These are phyloP conservation scores for Galerina marginata DNA, from an alignment of 768 basidiomycete genomes.

Conservation along the genomic window DNA sequence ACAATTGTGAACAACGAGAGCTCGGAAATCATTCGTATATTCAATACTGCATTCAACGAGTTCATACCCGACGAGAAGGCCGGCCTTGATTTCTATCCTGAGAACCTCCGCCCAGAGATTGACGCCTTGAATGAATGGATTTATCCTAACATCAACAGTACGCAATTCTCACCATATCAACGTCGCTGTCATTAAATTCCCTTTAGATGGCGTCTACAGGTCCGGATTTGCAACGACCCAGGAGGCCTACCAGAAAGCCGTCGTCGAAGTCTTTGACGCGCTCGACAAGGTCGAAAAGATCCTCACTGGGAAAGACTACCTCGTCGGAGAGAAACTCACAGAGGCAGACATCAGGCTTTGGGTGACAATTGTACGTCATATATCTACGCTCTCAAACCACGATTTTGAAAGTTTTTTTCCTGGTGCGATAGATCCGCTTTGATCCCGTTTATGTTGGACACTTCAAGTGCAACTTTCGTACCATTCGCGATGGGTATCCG, in stretches of 20 bases:
- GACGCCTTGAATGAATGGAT: slow-evolving; percentile 88
- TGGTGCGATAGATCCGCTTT: slow-evolving; percentile 69
- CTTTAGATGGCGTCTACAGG: slow-evolving; percentile 83
- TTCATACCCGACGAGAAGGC: slow-evolving; percentile 69
- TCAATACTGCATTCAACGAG: slow-evolving; percentile 87
- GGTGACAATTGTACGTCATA: slow-evolving; percentile 81
- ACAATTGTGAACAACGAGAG: slow-evolving; percentile 97
- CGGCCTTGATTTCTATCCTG: slow-evolving; percentile 79
- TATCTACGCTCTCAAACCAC: neutral
- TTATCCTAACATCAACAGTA: slow-evolving; percentile 85
- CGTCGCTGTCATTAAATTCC: neutral
- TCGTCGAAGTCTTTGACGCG: slow-evolving; percentile 73
- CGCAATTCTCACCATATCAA: neutral
- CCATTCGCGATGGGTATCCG: slow-evolving; percentile 88
- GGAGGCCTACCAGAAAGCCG: slow-evolving; percentile 79
- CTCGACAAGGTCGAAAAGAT: slow-evolving; percentile 84
- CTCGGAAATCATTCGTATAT: slow-evolving; percentile 92
- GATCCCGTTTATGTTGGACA: slow-evolving; percentile 90
- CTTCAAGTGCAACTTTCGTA: slow-evolving; percentile 93
- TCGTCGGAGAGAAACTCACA: slow-evolving; percentile 83
- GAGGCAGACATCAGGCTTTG: slow-evolving; percentile 88
- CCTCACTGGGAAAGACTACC: slow-evolving; percentile 78
- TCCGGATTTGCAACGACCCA: slow-evolving; percentile 86
- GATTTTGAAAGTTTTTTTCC: neutral
- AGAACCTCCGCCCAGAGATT: slow-evolving; percentile 72